These are phyloP conservation scores for Phytopythium vexans DNA, from an alignment of 352 stramenopile species.

Conservation along the genomic window DNA sequence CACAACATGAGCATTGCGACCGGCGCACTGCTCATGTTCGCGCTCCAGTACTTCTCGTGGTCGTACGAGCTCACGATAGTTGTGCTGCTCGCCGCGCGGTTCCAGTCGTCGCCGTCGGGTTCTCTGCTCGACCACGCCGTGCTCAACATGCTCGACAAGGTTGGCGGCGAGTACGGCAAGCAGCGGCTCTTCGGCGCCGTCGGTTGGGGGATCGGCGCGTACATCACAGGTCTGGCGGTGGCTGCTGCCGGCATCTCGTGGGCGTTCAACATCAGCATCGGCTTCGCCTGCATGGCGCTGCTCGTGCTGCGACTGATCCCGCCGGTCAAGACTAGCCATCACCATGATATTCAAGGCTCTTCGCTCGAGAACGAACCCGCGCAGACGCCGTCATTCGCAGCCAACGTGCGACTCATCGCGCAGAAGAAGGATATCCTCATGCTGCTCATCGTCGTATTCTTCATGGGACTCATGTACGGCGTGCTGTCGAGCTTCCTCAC, in stretches of 20 bases:
- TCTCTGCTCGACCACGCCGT: slow-evolving; percentile 68
- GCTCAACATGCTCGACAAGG: slow-evolving; percentile 56
- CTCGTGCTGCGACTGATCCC: slow-evolving; percentile 60
- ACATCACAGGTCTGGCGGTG: slow-evolving; percentile 56
- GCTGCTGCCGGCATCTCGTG: slow-evolving; percentile 51
- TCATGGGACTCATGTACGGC: slow-evolving; percentile 75
- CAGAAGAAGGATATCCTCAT: slow-evolving; percentile 50
- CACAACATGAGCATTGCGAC: slow-evolving; percentile 57
- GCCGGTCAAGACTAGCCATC: slow-evolving; percentile 23
- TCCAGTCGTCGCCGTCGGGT: slow-evolving; percentile 43
- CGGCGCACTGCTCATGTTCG: slow-evolving; percentile 54
- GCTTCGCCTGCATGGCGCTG: slow-evolving; percentile 45
- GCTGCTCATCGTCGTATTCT: slow-evolving; percentile 57
- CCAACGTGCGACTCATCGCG: slow-evolving; percentile 21
- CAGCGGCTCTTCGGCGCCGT: slow-evolving; percentile 69
- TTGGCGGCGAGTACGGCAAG: slow-evolving; percentile 78
- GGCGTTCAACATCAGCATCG: slow-evolving; percentile 61
- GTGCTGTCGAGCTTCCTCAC: slow-evolving; percentile 70
- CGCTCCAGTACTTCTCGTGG: slow-evolving; percentile 43
- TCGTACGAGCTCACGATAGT: slow-evolving; percentile 40
- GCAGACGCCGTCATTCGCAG: slow-evolving; percentile 12
- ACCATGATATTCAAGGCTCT: slow-evolving; percentile 21
- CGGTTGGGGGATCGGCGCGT: slow-evolving; percentile 49
- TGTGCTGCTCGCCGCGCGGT: slow-evolving; percentile 48
- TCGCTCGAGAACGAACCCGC: slow-evolving; percentile 14